These are phyloP conservation scores for Sordariomycetes sp. DNA, from an alignment of 2,329 filamentous ascomycete species.

Conservation along the genomic window DNA sequence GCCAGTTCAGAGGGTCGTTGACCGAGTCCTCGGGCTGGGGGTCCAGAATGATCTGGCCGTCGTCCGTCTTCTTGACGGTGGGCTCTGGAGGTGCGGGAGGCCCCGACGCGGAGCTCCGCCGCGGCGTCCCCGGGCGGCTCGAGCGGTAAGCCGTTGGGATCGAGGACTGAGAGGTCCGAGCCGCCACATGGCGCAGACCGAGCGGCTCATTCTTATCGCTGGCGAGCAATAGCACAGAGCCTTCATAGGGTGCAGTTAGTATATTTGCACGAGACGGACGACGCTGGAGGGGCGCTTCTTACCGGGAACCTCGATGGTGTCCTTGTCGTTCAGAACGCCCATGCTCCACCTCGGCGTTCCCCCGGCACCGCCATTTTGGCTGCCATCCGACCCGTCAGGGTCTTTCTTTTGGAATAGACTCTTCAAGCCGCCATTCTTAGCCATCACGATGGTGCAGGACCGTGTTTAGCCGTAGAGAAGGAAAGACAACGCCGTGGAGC, in stretches of 20 bases:
- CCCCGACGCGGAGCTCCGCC: conserved; percentile 6
- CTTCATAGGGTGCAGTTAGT: conserved; percentile 20
- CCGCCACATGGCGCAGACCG: conserved; percentile 45
- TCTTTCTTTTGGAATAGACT: background rate
- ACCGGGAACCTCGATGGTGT: conserved; percentile 85
- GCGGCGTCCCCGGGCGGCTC: conserved; percentile 20
- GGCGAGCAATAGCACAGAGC: conserved; percentile 47
- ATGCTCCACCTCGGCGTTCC: conserved; percentile 43
- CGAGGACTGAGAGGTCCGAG: conserved; percentile 47
- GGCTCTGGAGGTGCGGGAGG: background rate
- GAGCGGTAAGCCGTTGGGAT: conserved; percentile 35
- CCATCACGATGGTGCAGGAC: background rate
- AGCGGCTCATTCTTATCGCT: conserved; percentile 46
- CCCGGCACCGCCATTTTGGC: background rate
- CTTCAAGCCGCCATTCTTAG: background rate
- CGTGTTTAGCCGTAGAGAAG: background rate
- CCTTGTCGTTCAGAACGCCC: conserved; percentile 72
- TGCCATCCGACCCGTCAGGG: background rate
- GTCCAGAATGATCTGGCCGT: conserved; percentile 78
- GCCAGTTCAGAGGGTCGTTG: conserved; percentile 93
- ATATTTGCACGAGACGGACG: background rate
- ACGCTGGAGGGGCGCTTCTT: conserved; percentile 14
- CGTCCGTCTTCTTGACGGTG: conserved; percentile 57
- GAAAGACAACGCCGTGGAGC: background rate
- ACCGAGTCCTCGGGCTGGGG: conserved; percentile 84